Evolutionary conservation across 2,329 filamentous ascomycete species (phyloP).

Genomic region (Fusarium nodosum): DNA sequence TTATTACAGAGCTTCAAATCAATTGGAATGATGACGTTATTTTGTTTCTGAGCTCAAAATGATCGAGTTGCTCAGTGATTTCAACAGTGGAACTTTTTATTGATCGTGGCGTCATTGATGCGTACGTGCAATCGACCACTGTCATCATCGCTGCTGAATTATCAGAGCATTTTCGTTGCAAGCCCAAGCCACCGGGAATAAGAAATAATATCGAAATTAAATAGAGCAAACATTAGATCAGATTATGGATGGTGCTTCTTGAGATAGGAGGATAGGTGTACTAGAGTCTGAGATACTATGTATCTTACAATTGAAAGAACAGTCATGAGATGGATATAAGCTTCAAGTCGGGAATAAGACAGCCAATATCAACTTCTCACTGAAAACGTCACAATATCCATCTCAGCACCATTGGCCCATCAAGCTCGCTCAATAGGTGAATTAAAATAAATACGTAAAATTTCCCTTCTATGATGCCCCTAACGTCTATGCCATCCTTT

Average conservation of each 20-base stretch:
- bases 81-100: slow-evolving; percentile 14
- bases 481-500: slow-evolving; percentile 40
- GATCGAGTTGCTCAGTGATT: slow-evolving; percentile 4
- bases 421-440: slow-evolving; percentile 14
- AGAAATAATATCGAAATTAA: not conserved
- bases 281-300: not conserved
- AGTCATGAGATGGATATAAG: not conserved
- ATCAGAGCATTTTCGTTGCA: not conserved
- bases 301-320: not conserved
- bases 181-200: not conserved
- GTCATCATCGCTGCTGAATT: slow-evolving; percentile 32
- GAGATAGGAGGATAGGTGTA: not conserved
- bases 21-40: slow-evolving; percentile 19
- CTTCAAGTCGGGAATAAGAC: not conserved
- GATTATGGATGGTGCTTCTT: not conserved
- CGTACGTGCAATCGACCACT: slow-evolving; percentile 32
- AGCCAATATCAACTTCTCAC: not conserved
- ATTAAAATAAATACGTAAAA: slow-evolving; percentile 42
- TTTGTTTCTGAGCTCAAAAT: slow-evolving; percentile 21
- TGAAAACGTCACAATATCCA: not conserved
- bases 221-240: not conserved
- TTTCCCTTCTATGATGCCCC: slow-evolving; percentile 42
- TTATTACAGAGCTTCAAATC: not conserved
- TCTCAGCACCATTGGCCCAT: not conserved
- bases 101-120: slow-evolving; percentile 47